phyloP scores from a whole-genome alignment of 2,329 filamentous ascomycete genomes.

The Grosmannia serpens region DNA sequence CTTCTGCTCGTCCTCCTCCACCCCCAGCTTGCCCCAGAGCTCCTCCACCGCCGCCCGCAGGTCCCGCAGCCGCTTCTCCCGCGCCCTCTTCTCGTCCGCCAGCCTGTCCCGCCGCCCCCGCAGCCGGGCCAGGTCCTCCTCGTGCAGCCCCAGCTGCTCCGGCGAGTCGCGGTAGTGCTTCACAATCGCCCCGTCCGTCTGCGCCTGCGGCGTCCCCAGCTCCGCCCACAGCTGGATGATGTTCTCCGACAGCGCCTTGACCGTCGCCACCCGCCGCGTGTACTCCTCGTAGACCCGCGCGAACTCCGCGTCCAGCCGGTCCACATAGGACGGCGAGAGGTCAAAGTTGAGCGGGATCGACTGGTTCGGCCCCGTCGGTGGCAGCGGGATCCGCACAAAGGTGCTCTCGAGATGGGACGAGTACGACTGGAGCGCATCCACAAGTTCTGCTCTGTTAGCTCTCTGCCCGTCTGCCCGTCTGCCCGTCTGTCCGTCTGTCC shows the following conservation, averaged over 20 bases:
- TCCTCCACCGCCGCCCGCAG: slow-evolving; percentile 67
- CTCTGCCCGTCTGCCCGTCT: neutral
- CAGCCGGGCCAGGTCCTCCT: slow-evolving; percentile 69
- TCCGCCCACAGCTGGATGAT: slow-evolving; percentile 95
- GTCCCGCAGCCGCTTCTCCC: slow-evolving; percentile 66
- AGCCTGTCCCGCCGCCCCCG: slow-evolving; percentile 69
- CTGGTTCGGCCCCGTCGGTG: slow-evolving; percentile 67
- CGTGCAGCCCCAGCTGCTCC: slow-evolving; percentile 86
- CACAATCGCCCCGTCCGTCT: slow-evolving; percentile 79
- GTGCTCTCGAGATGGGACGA: slow-evolving; percentile 87
- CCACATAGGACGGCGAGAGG: slow-evolving; percentile 80
- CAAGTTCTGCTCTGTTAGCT: slow-evolving; percentile 53
- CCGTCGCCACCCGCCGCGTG: slow-evolving; percentile 64
- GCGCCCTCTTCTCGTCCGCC: slow-evolving; percentile 73
- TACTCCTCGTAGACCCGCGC: slow-evolving; percentile 96
- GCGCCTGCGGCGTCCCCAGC: slow-evolving; percentile 83
- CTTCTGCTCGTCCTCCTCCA: slow-evolving; percentile 75
- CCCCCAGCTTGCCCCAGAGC: slow-evolving; percentile 78
- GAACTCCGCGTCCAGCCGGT: slow-evolving; percentile 80
- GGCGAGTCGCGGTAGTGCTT: slow-evolving; percentile 83
- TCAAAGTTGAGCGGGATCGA: slow-evolving; percentile 76
- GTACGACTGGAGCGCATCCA: slow-evolving; percentile 87
- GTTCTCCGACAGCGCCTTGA: slow-evolving; percentile 65
- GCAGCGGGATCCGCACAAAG: slow-evolving; percentile 76
- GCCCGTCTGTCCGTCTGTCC: neutral